Evolutionary conservation across 352 stramenopile species (phyloP), one percentile per base, ranked within the genome.

Genomic region (Lagenidium sp.): DNA sequence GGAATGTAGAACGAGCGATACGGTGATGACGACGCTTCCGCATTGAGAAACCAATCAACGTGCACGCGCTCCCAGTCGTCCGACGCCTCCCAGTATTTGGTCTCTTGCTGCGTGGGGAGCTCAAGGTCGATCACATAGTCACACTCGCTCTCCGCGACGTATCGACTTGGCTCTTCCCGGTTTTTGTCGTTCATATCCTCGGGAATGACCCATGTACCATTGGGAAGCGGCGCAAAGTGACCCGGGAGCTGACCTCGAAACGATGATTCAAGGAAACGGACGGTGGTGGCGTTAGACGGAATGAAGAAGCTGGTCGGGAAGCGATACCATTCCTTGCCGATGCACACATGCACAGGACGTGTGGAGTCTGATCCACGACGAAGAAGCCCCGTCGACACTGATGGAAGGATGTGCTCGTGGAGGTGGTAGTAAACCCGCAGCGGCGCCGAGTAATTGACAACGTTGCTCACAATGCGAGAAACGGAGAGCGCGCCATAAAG

Each of bases 321-420:
- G 32, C 92, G 72, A 69, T 99, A 91, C 96, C 96, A 99, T 85
- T 99, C 96, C 52, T 95, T 96, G 32, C 89, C 85, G n/a, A 97
- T 78, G 60, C 96, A 99, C 19, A 99, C 64, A 15, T 50, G 83
- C 24, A 79, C 47, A 3, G 25, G 24, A 32, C 41, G 37, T 41
- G 39, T 37, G 39, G 40, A 45, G 6, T 34, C 30, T 26, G 25
- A 54, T 16, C 41, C 36, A n/a, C n/a, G n/a, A n/a, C n/a, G n/a
- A 4, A 75, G 51, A 35, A 53, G 52, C 2, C 37, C 48, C 37
- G 22, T 60, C 6, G 57, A 45, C 7, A 47, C 47, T 19, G 63
- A 70, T n/a, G 74, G 73, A 10, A 86, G 50, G 36, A 85, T 52
- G 20, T 76, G 63, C 26, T 77, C 59, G 40, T 74, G 57, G 8